Evolutionary conservation across 208 protist genomes (phyloP).

Genomic region (Trypanosoma boissoni): DNA sequence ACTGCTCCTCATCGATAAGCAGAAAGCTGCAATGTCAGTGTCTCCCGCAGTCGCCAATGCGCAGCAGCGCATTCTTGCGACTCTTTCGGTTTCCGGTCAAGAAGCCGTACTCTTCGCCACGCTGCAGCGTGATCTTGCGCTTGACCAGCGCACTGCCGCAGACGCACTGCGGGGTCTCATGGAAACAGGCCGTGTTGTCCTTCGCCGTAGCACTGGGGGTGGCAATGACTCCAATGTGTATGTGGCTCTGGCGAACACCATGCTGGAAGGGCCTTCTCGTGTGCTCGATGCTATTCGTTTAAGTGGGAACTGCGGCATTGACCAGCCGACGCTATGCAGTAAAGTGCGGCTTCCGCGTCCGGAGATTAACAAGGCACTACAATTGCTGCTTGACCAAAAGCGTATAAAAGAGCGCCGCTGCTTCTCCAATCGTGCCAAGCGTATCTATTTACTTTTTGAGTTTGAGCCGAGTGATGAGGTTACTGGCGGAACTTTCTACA

Average conservation of each 20-base stretch:
- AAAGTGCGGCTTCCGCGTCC: constrained; percentile 55
- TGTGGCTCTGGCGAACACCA: constrained; percentile 50
- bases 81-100: constrained; percentile 37
- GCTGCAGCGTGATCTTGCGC: constrained; percentile 39
- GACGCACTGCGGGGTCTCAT: constrained; percentile 55
- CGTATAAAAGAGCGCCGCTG: constrained; percentile 76
- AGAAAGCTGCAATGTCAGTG: background rate
- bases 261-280: constrained; percentile 52
- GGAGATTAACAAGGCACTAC: constrained; percentile 68
- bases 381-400: constrained; percentile 44
- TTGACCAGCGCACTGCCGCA: constrained; percentile 31
- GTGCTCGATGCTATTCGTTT: constrained; percentile 67
- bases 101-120: constrained; percentile 42
- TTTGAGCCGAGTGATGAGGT: constrained; percentile 72
- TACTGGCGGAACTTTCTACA: constrained; percentile 84
- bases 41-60: constrained; percentile 10
- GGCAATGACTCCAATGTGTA: constrained; percentile 38
- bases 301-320: constrained; percentile 67
- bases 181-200: constrained; percentile 42
- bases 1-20: background rate
- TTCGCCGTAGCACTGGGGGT: constrained; percentile 52
- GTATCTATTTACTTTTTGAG: constrained; percentile 79
- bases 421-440: constrained; percentile 79
- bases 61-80: constrained; percentile 42
- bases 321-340: constrained; percentile 57